Conservation (phyloP, 352 stramenopile species). For the Pythium angustatum region DNA sequence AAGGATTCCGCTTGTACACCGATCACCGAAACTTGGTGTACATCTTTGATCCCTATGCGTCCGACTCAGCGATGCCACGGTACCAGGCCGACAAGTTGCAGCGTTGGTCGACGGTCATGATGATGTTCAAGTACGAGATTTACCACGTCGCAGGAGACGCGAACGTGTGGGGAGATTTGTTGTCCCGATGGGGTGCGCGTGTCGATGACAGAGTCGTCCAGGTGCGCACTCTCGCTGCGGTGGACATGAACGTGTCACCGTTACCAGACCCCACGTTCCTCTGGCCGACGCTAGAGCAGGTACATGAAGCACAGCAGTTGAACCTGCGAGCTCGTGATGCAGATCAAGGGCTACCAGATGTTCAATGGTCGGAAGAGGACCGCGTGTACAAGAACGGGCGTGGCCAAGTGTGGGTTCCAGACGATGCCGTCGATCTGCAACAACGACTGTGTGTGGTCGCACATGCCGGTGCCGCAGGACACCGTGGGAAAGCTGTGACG, state of each 20-base stretch:
- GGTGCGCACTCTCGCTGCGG: no score
- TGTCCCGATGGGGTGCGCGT: no score
- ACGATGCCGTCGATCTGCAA: slow-evolving; percentile 24
- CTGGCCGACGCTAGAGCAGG: slow-evolving; percentile 19
- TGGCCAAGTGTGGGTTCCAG: slow-evolving; percentile 29
- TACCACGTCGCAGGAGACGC: slow-evolving; percentile 28
- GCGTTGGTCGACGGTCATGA: slow-evolving; percentile 28
- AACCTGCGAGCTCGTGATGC: background rate
- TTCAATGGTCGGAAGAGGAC: slow-evolving; percentile 9
- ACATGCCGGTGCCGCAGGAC: slow-evolving; percentile 25
- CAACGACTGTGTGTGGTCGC: slow-evolving; percentile 28
- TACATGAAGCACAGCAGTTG: background rate
- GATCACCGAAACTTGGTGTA: slow-evolving; percentile 32
- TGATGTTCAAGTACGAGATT: slow-evolving; percentile 31
- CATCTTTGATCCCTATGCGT: slow-evolving; percentile 28
- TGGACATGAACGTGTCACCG: no score
- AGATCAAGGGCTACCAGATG: background rate
- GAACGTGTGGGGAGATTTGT: slow-evolving; percentile 38
- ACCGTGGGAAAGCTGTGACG: slow-evolving; percentile 29
- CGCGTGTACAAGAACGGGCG: background rate
- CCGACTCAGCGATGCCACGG: slow-evolving; percentile 8
- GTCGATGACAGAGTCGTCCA: no score
- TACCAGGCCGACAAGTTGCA: slow-evolving; percentile 38
- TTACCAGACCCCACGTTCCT: slow-evolving; percentile 17
- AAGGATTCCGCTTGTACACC: slow-evolving; percentile 30